Percentiles rank a stretch among this genome's conserved stretches.
Evolutionary conservation across 106 monocot genomes (phyloP).

Genomic region (Chionographis japonica): DNA sequence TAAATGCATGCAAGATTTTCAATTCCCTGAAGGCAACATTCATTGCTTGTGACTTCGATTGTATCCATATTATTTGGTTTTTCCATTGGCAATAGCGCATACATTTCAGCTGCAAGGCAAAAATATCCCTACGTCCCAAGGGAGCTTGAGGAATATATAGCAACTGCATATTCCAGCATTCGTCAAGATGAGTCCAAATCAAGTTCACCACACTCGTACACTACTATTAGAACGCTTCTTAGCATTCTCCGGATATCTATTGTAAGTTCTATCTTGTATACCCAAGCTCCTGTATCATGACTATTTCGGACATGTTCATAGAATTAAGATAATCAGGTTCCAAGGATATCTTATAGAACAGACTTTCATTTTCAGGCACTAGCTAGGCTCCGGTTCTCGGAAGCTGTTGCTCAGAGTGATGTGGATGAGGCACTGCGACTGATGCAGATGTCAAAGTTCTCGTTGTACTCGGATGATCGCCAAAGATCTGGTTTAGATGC

Average conservation of each 20-base stretch:
- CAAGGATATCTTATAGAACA: too few species aligned
- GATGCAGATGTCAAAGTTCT: slow-evolving; percentile 99
- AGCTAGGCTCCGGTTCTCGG: slow-evolving; percentile 94
- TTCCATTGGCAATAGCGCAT: slow-evolving; percentile 46
- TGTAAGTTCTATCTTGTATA: slow-evolving; percentile 35
- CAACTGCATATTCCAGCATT: slow-evolving; percentile 93
- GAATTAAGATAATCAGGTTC: too few species aligned
- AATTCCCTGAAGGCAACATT: too few species aligned
- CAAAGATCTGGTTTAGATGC: slow-evolving; percentile 96
- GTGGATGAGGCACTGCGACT: slow-evolving; percentile 91
- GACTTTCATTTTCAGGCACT: slow-evolving; percentile 48
- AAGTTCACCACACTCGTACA: slow-evolving; percentile 92
- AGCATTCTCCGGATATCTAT: slow-evolving; percentile 98
- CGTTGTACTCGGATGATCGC: slow-evolving; percentile 88
- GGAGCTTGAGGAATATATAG: slow-evolving; percentile 94
- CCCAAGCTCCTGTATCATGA: too few species aligned
- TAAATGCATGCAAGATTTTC: too few species aligned
- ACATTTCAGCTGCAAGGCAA: slow-evolving; percentile 91
- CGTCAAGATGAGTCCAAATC: slow-evolving; percentile 98
- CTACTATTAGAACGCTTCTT: slow-evolving; percentile 87
- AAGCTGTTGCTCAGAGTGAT: slow-evolving; percentile 90
- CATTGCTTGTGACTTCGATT: too few species aligned
- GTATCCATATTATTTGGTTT: neutral
- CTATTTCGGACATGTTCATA: too few species aligned
- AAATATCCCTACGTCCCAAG: slow-evolving; percentile 69